Evolutionary conservation across 2,329 filamentous ascomycete genomes (phyloP), one percentile per base, ranked within the genome.

Genomic region (Talaromyces sp.): DNA sequence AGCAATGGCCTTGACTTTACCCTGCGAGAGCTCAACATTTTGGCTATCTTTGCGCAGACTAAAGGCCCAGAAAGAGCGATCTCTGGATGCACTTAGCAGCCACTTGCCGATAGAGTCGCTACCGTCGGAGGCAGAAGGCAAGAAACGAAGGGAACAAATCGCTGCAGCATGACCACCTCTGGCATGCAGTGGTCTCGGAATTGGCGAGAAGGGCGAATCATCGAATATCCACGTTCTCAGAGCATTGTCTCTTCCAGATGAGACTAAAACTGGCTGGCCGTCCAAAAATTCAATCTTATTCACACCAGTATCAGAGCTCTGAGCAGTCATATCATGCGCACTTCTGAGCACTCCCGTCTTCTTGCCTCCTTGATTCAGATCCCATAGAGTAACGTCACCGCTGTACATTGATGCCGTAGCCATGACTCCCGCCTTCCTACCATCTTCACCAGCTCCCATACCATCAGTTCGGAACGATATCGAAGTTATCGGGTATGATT

Each of bases 181-280:
- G 3, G 87, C 87, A 77, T 99, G 95, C 35, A 99, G 81, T 31
- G 92, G 90, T 19, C 94, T 87, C 2, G 95, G 95, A 11, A 93
- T 85, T 0, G 93, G 89, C 0, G 91, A 95, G 75, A 97, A 97
- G 0, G 94, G 93, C 0, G 89, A 89, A 75, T 96, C 90, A 73
- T 98, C 94, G 71, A 97, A 97, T 67, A 98, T 95, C 94, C 94
- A 97, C 5, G 93, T 93, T 75, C 94, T 96, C 66, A 99, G 81
- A 10, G 93, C 92, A 78, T 99, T 99, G 76, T 99, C 95, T 57
- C 91, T 84, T 4, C 95, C 96, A 69, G 92, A 95, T 10, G 93
- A 97, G 33, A 98, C 83, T 49, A 99, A 86, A 2, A 98, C 90
- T 5, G 92, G 90, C 75, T 99, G 96, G 0, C 93, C 94, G 16